Evolutionary conservation across 257 asterid genomes (phyloP), one percentile per base, ranked within the genome.

Genomic region (Solanum arcanum): DNA sequence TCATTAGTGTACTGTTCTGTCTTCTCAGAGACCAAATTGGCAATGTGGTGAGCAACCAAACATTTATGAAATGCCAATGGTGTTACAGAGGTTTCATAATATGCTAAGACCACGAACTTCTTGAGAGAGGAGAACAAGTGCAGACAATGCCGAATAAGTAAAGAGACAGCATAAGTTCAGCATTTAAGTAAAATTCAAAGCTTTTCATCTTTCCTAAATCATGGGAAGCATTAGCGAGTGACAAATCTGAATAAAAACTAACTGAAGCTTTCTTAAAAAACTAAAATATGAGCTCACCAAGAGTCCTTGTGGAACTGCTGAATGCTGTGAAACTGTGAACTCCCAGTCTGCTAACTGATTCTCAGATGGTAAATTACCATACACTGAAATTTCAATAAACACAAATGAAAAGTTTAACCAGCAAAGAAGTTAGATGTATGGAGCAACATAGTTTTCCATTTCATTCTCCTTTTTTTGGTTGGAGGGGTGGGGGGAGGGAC

Each of bases 291-390:
- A 29, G 44, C 91, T 15, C 84, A 92, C 94, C 94, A 92, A 83
- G 72, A 92, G 83, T 87, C 94, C 94, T 78, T 89, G 92, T 12
- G 94, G 90, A 76, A 90, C 92, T 77, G 92, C 96, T 80, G 96
- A 93, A 88, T 97, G 99, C 89, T 96, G 99, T 42, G 97, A 90
- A 91, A 95, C 93, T 31, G 98, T 95, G 91, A 95, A 97, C 89
- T 95, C 98, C 99, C 99, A 97, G 87, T 97, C 98, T 66, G 96
- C 92, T 88, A 97, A 92, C 89, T 97, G 98, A 68, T 87, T 89
- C 92, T 94, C 94, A 72, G 99, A 92, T 44, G 99, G 99, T 86
- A 97, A 90, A 91, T 93, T 95, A 39, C 99, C 99, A 76, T 97
- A 97, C 97, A 97, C 99, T 97, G 94, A 88, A 88, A 82, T 60